Percentiles rank a stretch among this genome's conserved stretches.
These are phyloP conservation scores for Tulasnella calospora DNA, from an alignment of 768 basidiomycete species.

Conservation along the genomic window DNA sequence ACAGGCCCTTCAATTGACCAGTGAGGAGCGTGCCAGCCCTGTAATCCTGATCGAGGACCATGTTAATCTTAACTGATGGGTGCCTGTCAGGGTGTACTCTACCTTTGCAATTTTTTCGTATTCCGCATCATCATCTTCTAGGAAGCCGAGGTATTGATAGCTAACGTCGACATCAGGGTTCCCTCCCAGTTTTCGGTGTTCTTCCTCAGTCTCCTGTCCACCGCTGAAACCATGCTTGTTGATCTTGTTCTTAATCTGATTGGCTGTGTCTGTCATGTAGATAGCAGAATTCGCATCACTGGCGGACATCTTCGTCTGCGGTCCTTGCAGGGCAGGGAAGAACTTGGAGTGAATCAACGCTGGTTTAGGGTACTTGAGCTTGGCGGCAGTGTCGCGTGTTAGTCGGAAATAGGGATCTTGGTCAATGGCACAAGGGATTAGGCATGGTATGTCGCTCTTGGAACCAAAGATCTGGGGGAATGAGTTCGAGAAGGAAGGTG, in stretches of 20 bases:
- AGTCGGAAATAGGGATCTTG: constrained; percentile 97
- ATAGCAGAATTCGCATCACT: constrained; percentile 89
- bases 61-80: neutral
- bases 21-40: constrained; percentile 81
- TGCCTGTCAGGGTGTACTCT: constrained; percentile 30
- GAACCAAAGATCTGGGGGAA: constrained; percentile 97
- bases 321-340: constrained; percentile 96
- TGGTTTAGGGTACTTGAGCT: constrained; percentile 94
- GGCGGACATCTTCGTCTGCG: constrained; percentile 99
- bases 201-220: constrained; percentile 91
- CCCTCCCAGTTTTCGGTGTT: constrained; percentile 82
- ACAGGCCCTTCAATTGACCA: constrained; percentile 83
- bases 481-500: constrained; percentile 95
- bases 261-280: constrained; percentile 89
- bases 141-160: constrained; percentile 93
- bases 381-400: constrained; percentile 89
- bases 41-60: constrained; percentile 64
- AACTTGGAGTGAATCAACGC: constrained; percentile 90
- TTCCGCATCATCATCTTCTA: constrained; percentile 92
- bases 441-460: constrained; percentile 73
- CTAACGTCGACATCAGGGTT: constrained; percentile 92
- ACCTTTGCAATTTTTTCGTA: constrained; percentile 72
- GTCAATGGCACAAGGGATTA: constrained; percentile 98
- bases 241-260: constrained; percentile 96
- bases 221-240: constrained; percentile 95